Base-by-base conservation (phyloP, 1,284 basidiomycete genomes). In the Mycosarcoma maydis region DNA sequence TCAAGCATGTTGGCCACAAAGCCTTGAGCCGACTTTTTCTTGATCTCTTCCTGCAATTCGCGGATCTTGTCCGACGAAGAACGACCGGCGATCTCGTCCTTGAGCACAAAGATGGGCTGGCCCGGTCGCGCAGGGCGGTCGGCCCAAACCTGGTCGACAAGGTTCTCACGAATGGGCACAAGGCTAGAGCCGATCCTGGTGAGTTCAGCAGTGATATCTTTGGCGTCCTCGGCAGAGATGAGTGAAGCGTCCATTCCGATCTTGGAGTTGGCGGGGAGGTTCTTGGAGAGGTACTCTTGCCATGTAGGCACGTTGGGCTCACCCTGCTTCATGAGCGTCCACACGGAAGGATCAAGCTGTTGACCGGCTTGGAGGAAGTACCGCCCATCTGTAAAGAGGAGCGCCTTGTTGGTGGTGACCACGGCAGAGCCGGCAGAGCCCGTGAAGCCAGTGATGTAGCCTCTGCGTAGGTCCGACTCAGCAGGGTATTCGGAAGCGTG, bases 301-400 rank as follows among this genome's bases (percentile, higher is more conserved):
- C 95, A 96, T 3, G 91, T 91, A 2, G 92, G 93, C 4, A 95
- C 90, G 71, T 91, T 92, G 86, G 80, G 40, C 59, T 78, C 77
- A 19, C 80, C 94, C 74, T 91, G 88, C 82, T 92, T 95, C 91
- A 95, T 94, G 76, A 98, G 83, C 2, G 86, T 90, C 94, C 94
- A 98, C 68, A 94, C 93, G 46, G 86, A 76, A 4, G 77, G 76
- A 77, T 95, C 92, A 43, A 98, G 85, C 84, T 98, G 90, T 75
- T 94, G 88, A 58, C 87, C 88, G 0, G 94, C 95, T 83, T 98
- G 95, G 13, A 96, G 84, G 79, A 91, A 96, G 83, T 98, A 98
- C 39, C 95, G 85, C 2, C 94, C 94, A 84, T 97, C 94, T 2
- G 94, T 96, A 82, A 94, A 94, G 42, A 94, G 84, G 61, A 86